Conservation (phyloP, 192 early-diverging fungal genomes). For the Coemansia sp. region DNA sequence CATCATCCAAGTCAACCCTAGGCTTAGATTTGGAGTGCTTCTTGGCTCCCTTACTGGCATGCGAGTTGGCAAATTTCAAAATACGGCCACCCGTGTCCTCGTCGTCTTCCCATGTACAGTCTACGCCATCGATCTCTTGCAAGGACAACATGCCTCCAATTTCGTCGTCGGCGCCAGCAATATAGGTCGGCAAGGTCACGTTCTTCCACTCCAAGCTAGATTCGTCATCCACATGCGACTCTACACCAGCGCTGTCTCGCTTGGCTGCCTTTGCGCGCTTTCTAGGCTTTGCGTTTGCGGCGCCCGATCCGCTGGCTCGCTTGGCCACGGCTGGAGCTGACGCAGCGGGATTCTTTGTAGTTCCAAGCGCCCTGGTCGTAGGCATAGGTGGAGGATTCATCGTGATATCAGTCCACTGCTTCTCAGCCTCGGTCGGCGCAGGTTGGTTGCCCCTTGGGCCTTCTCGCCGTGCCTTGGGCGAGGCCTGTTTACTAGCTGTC, state of each 20-base stretch:
- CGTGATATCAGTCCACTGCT: constrained; percentile 29
- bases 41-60: constrained; percentile 21
- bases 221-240: constrained; percentile 2
- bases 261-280: constrained; percentile 9
- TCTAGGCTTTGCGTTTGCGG: constrained; percentile 1
- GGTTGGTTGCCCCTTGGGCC: constrained; percentile 1
- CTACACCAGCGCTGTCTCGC: neutral
- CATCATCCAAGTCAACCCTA: constrained; percentile 1
- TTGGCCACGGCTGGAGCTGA: neutral
- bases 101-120: constrained; percentile 70
- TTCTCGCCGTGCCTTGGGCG: neutral
- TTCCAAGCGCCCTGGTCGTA: neutral
- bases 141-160: constrained; percentile 80
- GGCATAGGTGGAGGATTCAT: constrained; percentile 53
- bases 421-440: constrained; percentile 4
- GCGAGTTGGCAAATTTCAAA: constrained; percentile 60
- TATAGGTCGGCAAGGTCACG: constrained; percentile 50
- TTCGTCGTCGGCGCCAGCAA: constrained; percentile 61
- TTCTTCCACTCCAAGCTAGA: constrained; percentile 63
- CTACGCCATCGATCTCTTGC: constrained; percentile 84
- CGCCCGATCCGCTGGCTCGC: neutral
- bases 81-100: constrained; percentile 60
- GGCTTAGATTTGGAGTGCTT: constrained; percentile 1
- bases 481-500: constrained; percentile 9
- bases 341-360: neutral